phyloP scores from a whole-genome alignment of 306 rosid genomes.

The Medicago ruthenica region DNA sequence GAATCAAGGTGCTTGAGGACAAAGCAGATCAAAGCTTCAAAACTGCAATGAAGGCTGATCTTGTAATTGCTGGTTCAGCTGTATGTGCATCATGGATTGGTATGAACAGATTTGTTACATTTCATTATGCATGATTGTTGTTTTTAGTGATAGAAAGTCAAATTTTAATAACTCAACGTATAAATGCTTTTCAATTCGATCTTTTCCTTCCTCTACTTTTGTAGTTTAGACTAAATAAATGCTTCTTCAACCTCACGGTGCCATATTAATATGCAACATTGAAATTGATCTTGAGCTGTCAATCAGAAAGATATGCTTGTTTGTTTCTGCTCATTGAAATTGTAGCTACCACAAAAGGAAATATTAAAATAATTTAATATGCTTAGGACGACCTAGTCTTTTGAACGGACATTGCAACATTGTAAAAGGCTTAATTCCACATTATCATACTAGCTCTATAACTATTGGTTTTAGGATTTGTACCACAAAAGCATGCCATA shows the following conservation, averaged over 20 bases:
- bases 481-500: too few species aligned
- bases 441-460: too few species aligned
- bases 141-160: background rate
- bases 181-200: background rate
- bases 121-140: slow-evolving; percentile 6
- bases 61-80: slow-evolving; percentile 96
- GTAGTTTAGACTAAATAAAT: background rate
- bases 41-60: slow-evolving; percentile 96
- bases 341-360: slow-evolving; percentile 11
- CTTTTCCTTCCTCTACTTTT: background rate
- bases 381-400: slow-evolving; percentile 25
- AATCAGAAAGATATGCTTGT: slow-evolving; percentile 28
- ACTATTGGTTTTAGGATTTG: too few species aligned
- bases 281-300: background rate
- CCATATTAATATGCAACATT: background rate
- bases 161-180: background rate
- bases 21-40: slow-evolving; percentile 88
- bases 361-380: slow-evolving; percentile 10
- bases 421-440: too few species aligned
- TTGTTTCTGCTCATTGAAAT: slow-evolving; percentile 6
- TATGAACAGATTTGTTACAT: slow-evolving; percentile 50
- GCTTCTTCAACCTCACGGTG: slow-evolving; percentile 4
- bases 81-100: slow-evolving; percentile 98
- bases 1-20: slow-evolving; percentile 91
- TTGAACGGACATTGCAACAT: too few species aligned